A percentile compares a stretch with the other conserved stretches of the same genome.
These are phyloP conservation scores for Pigoraptor vietnamica DNA, from an alignment of 78 protist species.

Conservation along the genomic window DNA sequence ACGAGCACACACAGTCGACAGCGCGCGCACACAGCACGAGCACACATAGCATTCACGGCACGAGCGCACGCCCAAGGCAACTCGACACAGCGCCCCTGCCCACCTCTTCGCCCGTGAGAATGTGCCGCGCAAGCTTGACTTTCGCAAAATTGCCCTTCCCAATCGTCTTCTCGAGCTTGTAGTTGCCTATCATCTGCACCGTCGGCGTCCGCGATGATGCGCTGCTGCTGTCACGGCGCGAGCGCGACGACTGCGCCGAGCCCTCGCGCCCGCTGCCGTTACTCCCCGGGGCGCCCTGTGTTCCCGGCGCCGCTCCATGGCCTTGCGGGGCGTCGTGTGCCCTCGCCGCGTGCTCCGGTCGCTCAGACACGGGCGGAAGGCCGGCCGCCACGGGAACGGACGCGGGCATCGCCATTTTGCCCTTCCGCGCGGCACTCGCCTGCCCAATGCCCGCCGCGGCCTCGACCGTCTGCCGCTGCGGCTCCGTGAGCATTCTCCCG, in stretches of 20 bases:
- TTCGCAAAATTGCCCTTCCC: slow-evolving; percentile 86
- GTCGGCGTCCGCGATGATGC: neutral
- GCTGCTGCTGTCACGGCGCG: neutral
- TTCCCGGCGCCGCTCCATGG: too few species aligned
- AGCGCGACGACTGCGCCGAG: neutral
- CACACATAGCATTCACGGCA: neutral
- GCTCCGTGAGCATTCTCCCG: neutral
- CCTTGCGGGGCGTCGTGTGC: too few species aligned
- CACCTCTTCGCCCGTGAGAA: neutral
- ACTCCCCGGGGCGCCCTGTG: too few species aligned
- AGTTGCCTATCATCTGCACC: slow-evolving; percentile 51
- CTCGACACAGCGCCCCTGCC: neutral
- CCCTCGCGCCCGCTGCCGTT: too few species aligned
- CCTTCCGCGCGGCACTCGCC: neutral
- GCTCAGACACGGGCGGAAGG: neutral
- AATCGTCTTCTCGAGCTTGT: slow-evolving; percentile 58
- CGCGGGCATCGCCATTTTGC: neutral
- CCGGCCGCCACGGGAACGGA: too few species aligned
- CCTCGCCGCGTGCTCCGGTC: neutral
- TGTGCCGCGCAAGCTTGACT: slow-evolving; percentile 54
- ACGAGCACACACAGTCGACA: neutral
- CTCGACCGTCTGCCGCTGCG: neutral
- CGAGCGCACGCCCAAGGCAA: neutral
- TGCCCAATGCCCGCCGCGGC: neutral
- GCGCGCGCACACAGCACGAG: neutral